A percentile compares a stretch with the other conserved stretches of the same genome.
Evolutionary conservation across 352 stramenopile genomes (phyloP).

Genomic region (Phytophthora sp.): DNA sequence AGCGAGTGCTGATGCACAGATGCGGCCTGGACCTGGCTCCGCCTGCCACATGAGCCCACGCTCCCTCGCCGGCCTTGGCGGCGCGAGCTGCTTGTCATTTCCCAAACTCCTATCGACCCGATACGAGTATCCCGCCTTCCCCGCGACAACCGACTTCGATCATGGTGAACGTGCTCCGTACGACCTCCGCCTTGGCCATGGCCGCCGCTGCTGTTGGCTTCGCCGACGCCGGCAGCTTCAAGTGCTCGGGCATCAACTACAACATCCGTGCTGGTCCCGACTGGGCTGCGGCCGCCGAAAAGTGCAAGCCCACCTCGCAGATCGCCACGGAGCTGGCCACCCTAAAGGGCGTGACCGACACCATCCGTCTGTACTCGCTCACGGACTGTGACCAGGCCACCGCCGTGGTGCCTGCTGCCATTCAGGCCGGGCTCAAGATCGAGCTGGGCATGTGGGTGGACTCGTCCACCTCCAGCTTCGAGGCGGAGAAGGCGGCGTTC

Average conservation of each 20-base stretch:
- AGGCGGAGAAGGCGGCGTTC: conserved; percentile 50
- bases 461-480: conserved; percentile 40
- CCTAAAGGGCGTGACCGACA: conserved; percentile 54
- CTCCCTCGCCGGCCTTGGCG: too few species aligned
- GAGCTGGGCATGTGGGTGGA: conserved; percentile 65
- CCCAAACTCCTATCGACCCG: conserved; percentile 30
- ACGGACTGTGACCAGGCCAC: conserved; percentile 57
- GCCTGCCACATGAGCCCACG: neutral
- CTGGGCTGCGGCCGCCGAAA: conserved; percentile 47
- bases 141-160: conserved; percentile 1
- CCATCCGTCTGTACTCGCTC: conserved; percentile 59
- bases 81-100: conserved; percentile 19
- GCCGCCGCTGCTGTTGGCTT: conserved; percentile 23
- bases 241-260: conserved; percentile 75
- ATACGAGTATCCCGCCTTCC: conserved; percentile 25
- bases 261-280: conserved; percentile 68
- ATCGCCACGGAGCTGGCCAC: conserved; percentile 54
- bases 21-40: neutral
- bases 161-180: conserved; percentile 45
- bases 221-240: conserved; percentile 40
- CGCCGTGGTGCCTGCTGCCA: conserved; percentile 44
- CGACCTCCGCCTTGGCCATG: conserved; percentile 34
- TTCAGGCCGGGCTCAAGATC: conserved; percentile 50
- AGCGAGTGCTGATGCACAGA: neutral
- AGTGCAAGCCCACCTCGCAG: conserved; percentile 60